Evolutionary conservation across 2,329 filamentous ascomycete species (phyloP), one percentile per base, ranked within the genome.

Genomic region (Colletotrichum sp.): DNA sequence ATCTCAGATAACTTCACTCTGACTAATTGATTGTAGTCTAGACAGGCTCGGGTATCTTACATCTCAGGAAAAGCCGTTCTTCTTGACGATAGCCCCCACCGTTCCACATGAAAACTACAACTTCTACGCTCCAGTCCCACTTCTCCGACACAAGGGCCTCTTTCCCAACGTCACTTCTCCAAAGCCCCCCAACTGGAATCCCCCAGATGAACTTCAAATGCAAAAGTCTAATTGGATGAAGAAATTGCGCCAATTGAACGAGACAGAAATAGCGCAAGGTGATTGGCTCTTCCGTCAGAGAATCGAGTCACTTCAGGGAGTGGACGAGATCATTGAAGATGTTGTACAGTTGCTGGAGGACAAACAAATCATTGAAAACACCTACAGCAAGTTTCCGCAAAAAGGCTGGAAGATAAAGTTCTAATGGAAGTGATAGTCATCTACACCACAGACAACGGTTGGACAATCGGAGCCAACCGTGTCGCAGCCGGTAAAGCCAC

Each of bases 251-350:
- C 72, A 64, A 9, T 71, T 81, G 72, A 79, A 80, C 43, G 66
- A 78, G 8, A 75, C 70, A 3, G 63, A 76, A 5, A 65, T 80
- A 28, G 72, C 71, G 6, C 78, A 78, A 13, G 72, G 65, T 1
- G 80, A 82, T 58, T 67, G 77, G 6, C 74, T 78, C 9, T 81
- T 78, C 32, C 75, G 77, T 1, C 63, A 65, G 15, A 78, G 82
- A 2, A 63, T 80, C 2, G 78, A 80, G n/a, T 76, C 80, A 0
- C 74, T 84, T 3, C 73, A 78, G 18, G 81, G 82, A 5, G 77
- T 85, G 1, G 83, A 85, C 55, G 83, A 84, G 24, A 82, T 84
- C 5, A 77, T 84, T 6, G 78, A 81, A 34, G 82, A 84, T 65
- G 79, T 84, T 2, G 63, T 85, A 1, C 52, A 76, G 6, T 78